Conservation (phyloP, 2,329 filamentous ascomycete species). For the Moelleriella libera region DNA sequence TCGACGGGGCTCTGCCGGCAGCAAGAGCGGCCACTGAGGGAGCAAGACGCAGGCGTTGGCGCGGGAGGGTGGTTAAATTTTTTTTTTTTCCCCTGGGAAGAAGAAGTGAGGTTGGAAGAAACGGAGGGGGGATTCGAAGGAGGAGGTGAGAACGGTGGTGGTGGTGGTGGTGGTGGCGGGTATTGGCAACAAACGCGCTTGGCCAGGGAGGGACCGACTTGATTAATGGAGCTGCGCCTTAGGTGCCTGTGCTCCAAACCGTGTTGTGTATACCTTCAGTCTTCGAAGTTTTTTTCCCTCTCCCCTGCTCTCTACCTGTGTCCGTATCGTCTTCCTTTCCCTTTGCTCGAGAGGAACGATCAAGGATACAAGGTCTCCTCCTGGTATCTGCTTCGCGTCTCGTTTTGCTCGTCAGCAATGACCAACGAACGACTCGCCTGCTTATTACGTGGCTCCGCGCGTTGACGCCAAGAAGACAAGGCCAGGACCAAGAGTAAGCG, state of each 20-base stretch:
- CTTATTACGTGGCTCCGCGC: not conserved
- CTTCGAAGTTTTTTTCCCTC: too few relatives aligned
- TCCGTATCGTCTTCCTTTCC: too few relatives aligned
- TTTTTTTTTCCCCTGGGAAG: too few relatives aligned
- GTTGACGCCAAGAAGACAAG: not conserved
- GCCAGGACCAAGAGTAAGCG: not conserved
- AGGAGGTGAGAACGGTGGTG: not conserved
- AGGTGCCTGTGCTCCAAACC: not conserved
- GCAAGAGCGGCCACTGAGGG: conserved; percentile 2
- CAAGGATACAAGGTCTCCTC: too few relatives aligned
- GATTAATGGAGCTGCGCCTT: not conserved
- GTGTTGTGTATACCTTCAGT: not conserved
- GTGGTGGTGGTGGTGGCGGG: not conserved
- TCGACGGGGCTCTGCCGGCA: conserved; percentile 3
- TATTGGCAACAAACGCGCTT: not conserved
- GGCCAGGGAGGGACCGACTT: not conserved
- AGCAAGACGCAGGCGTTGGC: not conserved
- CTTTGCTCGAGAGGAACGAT: too few relatives aligned
- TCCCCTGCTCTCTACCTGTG: too few relatives aligned
- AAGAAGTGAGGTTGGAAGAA: not conserved
- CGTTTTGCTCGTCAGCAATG: too few relatives aligned
- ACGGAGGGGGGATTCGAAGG: not conserved
- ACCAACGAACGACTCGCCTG: too few relatives aligned
- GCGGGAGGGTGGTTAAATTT: not conserved
- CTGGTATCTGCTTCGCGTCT: too few relatives aligned